Percentiles rank a stretch among this genome's conserved stretches.
Evolutionary conservation across 345 rosid species (phyloP).

Genomic region (Corchorus olitorius): DNA sequence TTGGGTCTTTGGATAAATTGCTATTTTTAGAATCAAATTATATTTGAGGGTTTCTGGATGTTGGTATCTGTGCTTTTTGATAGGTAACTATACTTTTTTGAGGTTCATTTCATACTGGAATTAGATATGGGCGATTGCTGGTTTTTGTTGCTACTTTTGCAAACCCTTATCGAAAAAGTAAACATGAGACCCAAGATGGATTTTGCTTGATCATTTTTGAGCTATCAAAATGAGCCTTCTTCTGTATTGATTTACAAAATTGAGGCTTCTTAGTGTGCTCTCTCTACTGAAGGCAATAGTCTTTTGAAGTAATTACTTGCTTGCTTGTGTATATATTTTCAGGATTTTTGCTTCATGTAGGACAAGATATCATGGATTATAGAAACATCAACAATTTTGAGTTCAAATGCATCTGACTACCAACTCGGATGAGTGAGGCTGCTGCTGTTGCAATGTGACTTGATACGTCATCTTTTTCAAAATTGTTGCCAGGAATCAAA

Average conservation of each 20-base stretch:
- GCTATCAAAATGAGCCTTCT: neutral
- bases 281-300: neutral
- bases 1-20: neutral
- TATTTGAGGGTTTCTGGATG: slow-evolving; percentile 6
- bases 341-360: neutral
- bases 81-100: neutral
- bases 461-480: slow-evolving; percentile 24
- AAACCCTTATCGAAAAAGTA: neutral
- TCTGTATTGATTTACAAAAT: neutral
- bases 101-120: neutral
- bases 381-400: neutral
- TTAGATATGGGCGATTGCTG: neutral
- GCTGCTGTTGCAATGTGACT: slow-evolving; percentile 27
- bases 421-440: slow-evolving; percentile 16
- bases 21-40: neutral
- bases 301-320: neutral
- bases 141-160: neutral
- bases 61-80: neutral
- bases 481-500: slow-evolving; percentile 26
- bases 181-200: neutral
- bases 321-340: neutral
- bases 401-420: slow-evolving; percentile 18
- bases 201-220: neutral
- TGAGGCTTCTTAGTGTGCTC: neutral
- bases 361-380: neutral